These are phyloP conservation scores for Oehlia diaphana DNA, from an alignment of 192 early-diverging fungal species.

Conservation along the genomic window DNA sequence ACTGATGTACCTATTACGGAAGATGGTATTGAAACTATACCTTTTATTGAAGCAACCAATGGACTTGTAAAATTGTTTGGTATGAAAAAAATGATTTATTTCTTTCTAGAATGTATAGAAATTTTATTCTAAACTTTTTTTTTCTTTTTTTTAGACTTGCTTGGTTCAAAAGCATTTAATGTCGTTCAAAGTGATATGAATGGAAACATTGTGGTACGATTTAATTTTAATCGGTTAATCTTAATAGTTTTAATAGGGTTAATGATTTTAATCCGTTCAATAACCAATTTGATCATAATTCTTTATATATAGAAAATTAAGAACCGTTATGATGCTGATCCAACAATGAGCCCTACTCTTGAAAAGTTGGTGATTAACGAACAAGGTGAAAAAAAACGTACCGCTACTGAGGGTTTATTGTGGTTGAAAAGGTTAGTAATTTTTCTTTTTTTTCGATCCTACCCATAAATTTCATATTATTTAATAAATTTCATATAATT, in stretches of 20 bases:
- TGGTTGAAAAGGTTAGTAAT: slow-evolving; percentile 66
- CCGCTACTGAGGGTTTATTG: slow-evolving; percentile 87
- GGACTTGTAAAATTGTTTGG: slow-evolving; percentile 77
- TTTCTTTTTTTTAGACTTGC: slow-evolving; percentile 48
- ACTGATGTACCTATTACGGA: slow-evolving; percentile 63
- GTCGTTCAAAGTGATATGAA: slow-evolving; percentile 92
- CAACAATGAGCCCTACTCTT: slow-evolving; percentile 71
- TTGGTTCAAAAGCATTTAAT: slow-evolving; percentile 72
- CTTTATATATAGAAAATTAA: slow-evolving; percentile 71
- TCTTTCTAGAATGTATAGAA: neutral
- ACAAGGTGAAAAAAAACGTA: slow-evolving; percentile 74
- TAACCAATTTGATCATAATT: too few relatives aligned
- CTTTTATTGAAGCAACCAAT: slow-evolving; percentile 79
- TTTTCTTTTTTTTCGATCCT: neutral
- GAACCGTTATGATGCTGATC: slow-evolving; percentile 66
- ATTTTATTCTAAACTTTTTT: neutral
- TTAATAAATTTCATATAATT: neutral
- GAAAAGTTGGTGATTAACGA: slow-evolving; percentile 80
- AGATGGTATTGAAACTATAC: slow-evolving; percentile 69
- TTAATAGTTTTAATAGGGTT: neutral
- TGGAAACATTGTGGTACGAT: slow-evolving; percentile 80
- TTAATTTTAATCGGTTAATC: neutral
- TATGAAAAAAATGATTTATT: slow-evolving; percentile 29
- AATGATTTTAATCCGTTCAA: slow-evolving; percentile 13
- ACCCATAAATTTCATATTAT: neutral